These are phyloP conservation scores for Achaetomiella virescens DNA, from an alignment of 495 filamentous ascomycete genomes.

Conservation along the genomic window DNA sequence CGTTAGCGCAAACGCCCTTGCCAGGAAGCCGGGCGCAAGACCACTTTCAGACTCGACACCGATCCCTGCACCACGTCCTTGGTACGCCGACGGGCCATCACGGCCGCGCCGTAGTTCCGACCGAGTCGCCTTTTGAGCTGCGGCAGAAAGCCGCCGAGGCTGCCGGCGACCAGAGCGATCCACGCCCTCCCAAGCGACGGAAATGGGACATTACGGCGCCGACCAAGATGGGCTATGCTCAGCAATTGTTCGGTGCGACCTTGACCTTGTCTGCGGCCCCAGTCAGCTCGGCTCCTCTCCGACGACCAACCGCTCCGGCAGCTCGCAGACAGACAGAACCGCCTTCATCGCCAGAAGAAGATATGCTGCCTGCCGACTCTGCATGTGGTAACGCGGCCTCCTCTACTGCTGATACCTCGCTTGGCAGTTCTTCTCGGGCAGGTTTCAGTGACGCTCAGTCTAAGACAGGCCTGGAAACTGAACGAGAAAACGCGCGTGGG, in stretches of 20 bases:
- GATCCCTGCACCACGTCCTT: slow-evolving; percentile 40
- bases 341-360: slow-evolving; percentile 9
- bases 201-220: slow-evolving; percentile 32
- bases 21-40: slow-evolving; percentile 9
- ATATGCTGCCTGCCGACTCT: background rate
- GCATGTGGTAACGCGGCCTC: background rate
- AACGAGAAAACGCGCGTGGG: too few relatives aligned
- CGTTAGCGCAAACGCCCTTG: slow-evolving; percentile 9
- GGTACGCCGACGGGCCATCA: slow-evolving; percentile 45
- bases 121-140: slow-evolving; percentile 47
- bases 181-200: slow-evolving; percentile 32
- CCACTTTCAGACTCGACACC: slow-evolving; percentile 35
- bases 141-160: slow-evolving; percentile 27
- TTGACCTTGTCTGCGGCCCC: slow-evolving; percentile 39
- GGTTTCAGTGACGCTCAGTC: too few relatives aligned
- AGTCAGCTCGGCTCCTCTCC: slow-evolving; percentile 29
- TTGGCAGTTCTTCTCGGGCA: background rate
- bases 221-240: slow-evolving; percentile 47
- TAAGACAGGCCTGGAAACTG: too few relatives aligned
- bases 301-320: slow-evolving; percentile 11
- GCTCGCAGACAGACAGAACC: background rate
- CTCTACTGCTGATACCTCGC: background rate
- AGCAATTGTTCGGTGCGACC: slow-evolving; percentile 45
- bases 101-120: slow-evolving; percentile 43
- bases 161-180: slow-evolving; percentile 7